These are phyloP conservation scores for Setomelanomma holmii DNA, from an alignment of 2,329 filamentous ascomycete genomes.

Conservation along the genomic window DNA sequence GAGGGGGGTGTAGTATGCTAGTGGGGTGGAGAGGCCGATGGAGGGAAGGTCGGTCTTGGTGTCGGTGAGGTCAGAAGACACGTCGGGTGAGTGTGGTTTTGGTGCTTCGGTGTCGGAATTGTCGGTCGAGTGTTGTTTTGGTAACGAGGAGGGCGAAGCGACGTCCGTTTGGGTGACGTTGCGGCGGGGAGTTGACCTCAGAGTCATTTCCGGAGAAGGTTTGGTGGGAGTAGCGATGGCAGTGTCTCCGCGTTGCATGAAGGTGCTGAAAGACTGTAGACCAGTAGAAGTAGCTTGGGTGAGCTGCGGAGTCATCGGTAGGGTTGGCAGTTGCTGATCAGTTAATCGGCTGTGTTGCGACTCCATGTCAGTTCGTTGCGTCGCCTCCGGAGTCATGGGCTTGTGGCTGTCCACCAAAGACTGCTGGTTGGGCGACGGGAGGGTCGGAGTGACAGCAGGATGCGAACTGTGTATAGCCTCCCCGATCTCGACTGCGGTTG, in stretches of 20 bases:
- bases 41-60: slow-evolving; percentile 19
- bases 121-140: slow-evolving; percentile 22
- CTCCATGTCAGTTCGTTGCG: slow-evolving; percentile 31
- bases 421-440: slow-evolving; percentile 6
- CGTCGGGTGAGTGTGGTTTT: slow-evolving; percentile 23
- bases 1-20: slow-evolving; percentile 57
- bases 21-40: slow-evolving; percentile 49
- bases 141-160: slow-evolving; percentile 13
- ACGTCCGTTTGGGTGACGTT: slow-evolving; percentile 13
- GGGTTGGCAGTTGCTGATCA: slow-evolving; percentile 23
- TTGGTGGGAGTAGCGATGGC: background rate
- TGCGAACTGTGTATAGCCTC: slow-evolving; percentile 19
- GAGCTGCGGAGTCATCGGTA: slow-evolving; percentile 48
- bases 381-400: slow-evolving; percentile 35
- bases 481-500: slow-evolving; percentile 6
- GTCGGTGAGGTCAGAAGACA: slow-evolving; percentile 12
- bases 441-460: background rate
- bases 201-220: slow-evolving; percentile 4
- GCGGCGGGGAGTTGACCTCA: slow-evolving; percentile 17
- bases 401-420: slow-evolving; percentile 21
- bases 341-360: slow-evolving; percentile 24
- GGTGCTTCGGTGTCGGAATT: slow-evolving; percentile 1
- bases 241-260: slow-evolving; percentile 14
- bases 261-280: slow-evolving; percentile 29
- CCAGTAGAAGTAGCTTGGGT: slow-evolving; percentile 42